Conservation (phyloP, 768 basidiomycete genomes). For the Naganishia vaughanmartiniae region DNA sequence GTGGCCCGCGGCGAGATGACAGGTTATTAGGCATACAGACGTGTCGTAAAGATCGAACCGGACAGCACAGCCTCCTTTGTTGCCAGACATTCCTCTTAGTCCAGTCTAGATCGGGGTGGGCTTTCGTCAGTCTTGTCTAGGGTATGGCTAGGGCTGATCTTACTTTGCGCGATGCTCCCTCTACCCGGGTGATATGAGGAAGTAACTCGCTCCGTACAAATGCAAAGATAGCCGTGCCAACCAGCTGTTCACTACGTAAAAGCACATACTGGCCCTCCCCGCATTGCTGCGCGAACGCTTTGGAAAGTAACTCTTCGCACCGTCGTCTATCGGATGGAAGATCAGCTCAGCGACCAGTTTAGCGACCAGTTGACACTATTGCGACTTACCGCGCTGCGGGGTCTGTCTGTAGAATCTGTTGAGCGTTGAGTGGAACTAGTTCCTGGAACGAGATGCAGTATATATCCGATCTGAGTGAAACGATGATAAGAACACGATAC, state of each 20-base stretch:
- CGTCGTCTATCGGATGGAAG: conserved; percentile 60
- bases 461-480: conserved; percentile 69
- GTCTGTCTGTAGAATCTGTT: conserved; percentile 93
- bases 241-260: conserved; percentile 91
- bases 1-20: conserved; percentile 95
- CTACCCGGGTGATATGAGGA: conserved; percentile 81
- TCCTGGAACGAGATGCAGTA: conserved; percentile 92
- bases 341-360: not conserved
- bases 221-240: conserved; percentile 87
- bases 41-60: conserved; percentile 88
- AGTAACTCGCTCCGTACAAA: conserved; percentile 75
- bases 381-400: conserved; percentile 74
- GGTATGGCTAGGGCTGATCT: conserved; percentile 12
- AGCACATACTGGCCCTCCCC: conserved; percentile 70
- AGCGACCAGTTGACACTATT: no score
- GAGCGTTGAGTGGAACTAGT: conserved; percentile 94
- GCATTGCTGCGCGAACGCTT: conserved; percentile 15
- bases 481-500: not conserved
- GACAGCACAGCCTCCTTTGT: conserved; percentile 86
- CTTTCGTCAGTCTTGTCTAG: not conserved
- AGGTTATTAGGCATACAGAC: conserved; percentile 90
- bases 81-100: conserved; percentile 73
- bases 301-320: conserved; percentile 59
- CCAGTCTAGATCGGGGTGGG: conserved; percentile 52
- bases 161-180: conserved; percentile 87